Base-by-base conservation (phyloP, 768 basidiomycete genomes). In the Leccinum subgranulosum region DNA sequence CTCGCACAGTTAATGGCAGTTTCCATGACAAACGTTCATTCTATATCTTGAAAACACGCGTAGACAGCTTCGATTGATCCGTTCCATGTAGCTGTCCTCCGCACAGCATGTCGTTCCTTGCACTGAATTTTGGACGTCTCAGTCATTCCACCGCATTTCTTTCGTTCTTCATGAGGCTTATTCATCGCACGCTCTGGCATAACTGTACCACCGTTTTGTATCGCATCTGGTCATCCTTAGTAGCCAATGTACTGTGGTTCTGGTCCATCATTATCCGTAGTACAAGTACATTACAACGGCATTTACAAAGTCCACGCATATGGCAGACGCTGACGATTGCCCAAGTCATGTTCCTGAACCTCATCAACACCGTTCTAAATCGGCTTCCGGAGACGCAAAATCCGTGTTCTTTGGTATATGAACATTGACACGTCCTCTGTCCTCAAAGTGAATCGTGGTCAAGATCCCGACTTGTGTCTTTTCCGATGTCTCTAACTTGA, bases 401-500 rank as follows among this genome's bases (percentile, higher is more conserved):
- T 47, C 58, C 23, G 29, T 52, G n/a, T 27, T 14, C 36, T 57
- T 57, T 17, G 55, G n/a, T 7, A 46, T 19, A 29, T 51, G 50
- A 29, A 45, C 34, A 36, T 59, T 49, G 27, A 25, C 41, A 25
- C 14, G 53, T 17, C 43, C 54, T 49, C 27, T 55, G 17, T 53
- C 48, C 4, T 31, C 64, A 46, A 70, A 69, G 33, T 41, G 58
- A 14, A 69, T 53, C 6, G 66, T 60, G 21, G 61, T 52, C 54
- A 70, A 6, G 27, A 31, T n/a, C 15, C 17, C 61, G 31, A 49
- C 56, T 21, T 62, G 61, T 41, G 56, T 51, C 33, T 47, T 36
- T 8, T 55, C 39, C 23, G 54, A 33, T 17, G 53, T 36, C 48
- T 65, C 61, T 29, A 64, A 56, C 54, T 66, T 71, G 58, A 72